Evolutionary conservation across 257 asterid species (phyloP).

Genomic region (Fraxinus excelsior): DNA sequence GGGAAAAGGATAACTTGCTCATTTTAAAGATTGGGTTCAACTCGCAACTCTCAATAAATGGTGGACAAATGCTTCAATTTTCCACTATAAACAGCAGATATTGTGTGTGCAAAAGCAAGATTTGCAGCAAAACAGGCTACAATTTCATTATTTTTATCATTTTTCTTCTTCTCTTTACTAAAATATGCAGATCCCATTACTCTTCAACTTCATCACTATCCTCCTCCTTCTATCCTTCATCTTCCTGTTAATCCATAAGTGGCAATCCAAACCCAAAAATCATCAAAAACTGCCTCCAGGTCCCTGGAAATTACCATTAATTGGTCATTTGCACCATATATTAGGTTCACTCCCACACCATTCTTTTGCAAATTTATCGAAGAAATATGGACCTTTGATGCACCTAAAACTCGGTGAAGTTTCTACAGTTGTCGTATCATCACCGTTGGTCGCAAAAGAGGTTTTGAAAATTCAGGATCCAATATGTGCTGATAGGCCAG

Average conservation of each 20-base stretch:
- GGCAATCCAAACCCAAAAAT: background rate
- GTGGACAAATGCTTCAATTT: background rate
- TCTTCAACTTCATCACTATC: background rate
- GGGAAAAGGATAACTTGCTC: too few relatives aligned
- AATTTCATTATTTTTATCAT: background rate
- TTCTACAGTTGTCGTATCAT: background rate
- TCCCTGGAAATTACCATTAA: constrained; percentile 18
- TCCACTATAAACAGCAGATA: background rate
- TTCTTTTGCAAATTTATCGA: background rate
- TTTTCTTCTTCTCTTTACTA: background rate
- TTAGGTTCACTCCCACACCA: background rate
- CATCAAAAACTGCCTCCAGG: constrained; percentile 10
- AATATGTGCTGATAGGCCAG: constrained; percentile 8
- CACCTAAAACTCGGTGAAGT: constrained; percentile 16
- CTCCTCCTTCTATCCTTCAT: constrained; percentile 2
- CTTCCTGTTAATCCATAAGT: background rate
- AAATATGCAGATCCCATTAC: background rate
- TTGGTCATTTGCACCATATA: constrained; percentile 19
- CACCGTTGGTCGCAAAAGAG: constrained; percentile 4
- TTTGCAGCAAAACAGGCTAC: background rate
- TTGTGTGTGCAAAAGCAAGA: background rate
- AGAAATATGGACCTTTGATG: constrained; percentile 17
- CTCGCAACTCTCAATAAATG: too few relatives aligned
- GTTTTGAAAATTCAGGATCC: constrained; percentile 10
- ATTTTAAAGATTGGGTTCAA: too few relatives aligned